phyloP scores from a whole-genome alignment of 2,329 filamentous ascomycete species.

The Lecanoromycetidae sp. region DNA sequence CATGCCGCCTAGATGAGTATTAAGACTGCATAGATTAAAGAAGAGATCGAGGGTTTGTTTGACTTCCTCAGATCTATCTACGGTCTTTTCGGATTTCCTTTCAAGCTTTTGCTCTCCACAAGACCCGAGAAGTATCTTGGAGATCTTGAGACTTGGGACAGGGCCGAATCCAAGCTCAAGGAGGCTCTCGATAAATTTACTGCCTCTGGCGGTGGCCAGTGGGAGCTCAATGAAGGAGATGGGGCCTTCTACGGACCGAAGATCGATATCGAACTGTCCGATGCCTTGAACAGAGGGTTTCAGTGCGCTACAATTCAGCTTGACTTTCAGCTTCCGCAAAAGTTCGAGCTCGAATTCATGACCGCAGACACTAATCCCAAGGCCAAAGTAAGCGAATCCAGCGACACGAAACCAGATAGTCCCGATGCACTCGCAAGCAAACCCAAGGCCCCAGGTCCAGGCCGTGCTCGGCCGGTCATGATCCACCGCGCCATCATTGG shows the following conservation, averaged over 20 bases:
- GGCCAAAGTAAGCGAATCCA: constrained; percentile 22
- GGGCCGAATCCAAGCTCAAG: constrained; percentile 69
- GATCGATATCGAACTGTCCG: constrained; percentile 91
- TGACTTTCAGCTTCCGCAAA: constrained; percentile 76
- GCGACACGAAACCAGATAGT: constrained; percentile 23
- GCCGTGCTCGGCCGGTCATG: constrained; percentile 39
- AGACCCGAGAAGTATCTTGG: constrained; percentile 82
- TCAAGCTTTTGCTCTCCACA: constrained; percentile 91
- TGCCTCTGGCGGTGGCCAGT: constrained; percentile 49
- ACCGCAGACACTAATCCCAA: constrained; percentile 51
- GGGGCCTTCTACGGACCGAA: constrained; percentile 98
- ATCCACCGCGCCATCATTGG: constrained; percentile 41
- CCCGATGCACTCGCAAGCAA: constrained; percentile 18
- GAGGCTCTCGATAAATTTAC: constrained; percentile 69
- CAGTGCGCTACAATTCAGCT: constrained; percentile 85
- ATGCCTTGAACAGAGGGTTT: constrained; percentile 71
- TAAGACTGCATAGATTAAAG: constrained; percentile 37
- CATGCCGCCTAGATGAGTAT: background rate
- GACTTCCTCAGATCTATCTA: constrained; percentile 75
- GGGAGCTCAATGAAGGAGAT: constrained; percentile 88
- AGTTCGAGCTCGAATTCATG: constrained; percentile 68
- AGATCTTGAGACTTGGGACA: constrained; percentile 74
- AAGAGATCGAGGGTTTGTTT: constrained; percentile 71
- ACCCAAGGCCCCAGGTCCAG: constrained; percentile 27
- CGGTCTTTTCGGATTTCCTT: constrained; percentile 73